Percentiles rank a stretch among this genome's conserved stretches.
These are phyloP conservation scores for Aspergillus nanangensis DNA, from an alignment of 495 filamentous ascomycete species.

Conservation along the genomic window DNA sequence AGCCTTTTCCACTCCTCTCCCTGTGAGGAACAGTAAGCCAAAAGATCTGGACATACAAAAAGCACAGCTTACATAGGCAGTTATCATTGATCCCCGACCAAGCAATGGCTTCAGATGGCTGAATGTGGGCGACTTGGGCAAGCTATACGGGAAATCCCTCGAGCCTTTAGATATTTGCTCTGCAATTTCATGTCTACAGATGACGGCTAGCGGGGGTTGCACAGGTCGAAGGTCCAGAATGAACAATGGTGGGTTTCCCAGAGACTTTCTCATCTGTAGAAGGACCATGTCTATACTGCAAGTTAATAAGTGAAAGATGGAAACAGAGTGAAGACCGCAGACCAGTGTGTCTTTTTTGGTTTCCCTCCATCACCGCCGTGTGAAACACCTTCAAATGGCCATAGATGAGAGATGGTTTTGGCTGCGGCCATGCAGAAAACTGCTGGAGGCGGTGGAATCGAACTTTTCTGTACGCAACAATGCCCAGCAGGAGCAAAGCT, in stretches of 20 bases:
- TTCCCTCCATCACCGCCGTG: background rate
- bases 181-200: constrained; percentile 17
- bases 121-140: constrained; percentile 37
- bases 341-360: background rate
- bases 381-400: background rate
- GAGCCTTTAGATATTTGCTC: constrained; percentile 27
- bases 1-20: constrained; percentile 31
- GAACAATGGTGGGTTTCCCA: constrained; percentile 7
- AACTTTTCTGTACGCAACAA: background rate
- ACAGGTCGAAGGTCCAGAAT: constrained; percentile 33
- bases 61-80: constrained; percentile 16
- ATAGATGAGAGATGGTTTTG: background rate
- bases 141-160: constrained; percentile 35
- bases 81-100: constrained; percentile 33
- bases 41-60: too few relatives aligned
- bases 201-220: constrained; percentile 10
- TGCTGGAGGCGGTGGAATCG: background rate
- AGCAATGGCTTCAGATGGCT: constrained; percentile 21
- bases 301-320: background rate
- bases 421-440: background rate
- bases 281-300: background rate
- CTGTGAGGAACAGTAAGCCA: too few relatives aligned
- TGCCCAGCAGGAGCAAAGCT: too few relatives aligned
- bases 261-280: background rate
- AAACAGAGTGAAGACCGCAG: background rate